Conservation (phyloP, 2,329 filamentous ascomycete species). For the Colletotrichum chlorophyti region DNA sequence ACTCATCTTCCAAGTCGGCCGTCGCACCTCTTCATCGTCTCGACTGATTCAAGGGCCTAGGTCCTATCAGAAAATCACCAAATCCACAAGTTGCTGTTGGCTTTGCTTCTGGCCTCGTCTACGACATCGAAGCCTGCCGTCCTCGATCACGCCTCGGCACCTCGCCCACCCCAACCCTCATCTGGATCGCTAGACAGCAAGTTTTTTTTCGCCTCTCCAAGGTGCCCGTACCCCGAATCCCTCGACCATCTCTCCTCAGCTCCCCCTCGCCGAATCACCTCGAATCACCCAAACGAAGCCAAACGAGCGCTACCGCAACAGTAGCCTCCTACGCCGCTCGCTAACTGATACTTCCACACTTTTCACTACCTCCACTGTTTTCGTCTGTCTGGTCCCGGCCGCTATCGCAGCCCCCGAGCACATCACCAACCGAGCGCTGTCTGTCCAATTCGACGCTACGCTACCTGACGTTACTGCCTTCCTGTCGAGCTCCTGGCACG, state of each 20-base stretch:
- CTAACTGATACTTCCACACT: no score
- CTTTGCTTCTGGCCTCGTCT: conserved; percentile 21
- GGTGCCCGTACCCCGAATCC: conserved; percentile 6
- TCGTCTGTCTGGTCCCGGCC: conserved; percentile 6
- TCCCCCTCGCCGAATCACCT: conserved; percentile 13
- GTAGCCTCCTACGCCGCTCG: background rate
- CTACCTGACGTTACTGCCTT: conserved; percentile 14
- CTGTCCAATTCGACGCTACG: conserved; percentile 14
- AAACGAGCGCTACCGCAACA: conserved; percentile 20
- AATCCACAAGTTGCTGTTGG: conserved; percentile 3
- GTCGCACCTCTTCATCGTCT: conserved; percentile 26
- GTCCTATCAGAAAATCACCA: conserved; percentile 15
- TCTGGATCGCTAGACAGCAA: conserved; percentile 4
- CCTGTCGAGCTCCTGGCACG: conserved; percentile 24
- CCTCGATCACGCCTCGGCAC: background rate
- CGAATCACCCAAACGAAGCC: conserved; percentile 12
- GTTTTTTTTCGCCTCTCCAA: conserved; percentile 1
- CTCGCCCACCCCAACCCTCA: conserved; percentile 3
- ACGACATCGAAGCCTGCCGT: background rate
- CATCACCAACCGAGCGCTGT: conserved; percentile 19
- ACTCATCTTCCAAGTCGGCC: conserved; percentile 20
- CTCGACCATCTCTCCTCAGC: conserved; percentile 1
- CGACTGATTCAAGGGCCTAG: conserved; percentile 21
- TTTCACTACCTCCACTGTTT: no score
- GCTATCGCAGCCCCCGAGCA: conserved; percentile 21